Evolutionary conservation across 306 rosid species (phyloP).

Genomic region (Sindora glabra): DNA sequence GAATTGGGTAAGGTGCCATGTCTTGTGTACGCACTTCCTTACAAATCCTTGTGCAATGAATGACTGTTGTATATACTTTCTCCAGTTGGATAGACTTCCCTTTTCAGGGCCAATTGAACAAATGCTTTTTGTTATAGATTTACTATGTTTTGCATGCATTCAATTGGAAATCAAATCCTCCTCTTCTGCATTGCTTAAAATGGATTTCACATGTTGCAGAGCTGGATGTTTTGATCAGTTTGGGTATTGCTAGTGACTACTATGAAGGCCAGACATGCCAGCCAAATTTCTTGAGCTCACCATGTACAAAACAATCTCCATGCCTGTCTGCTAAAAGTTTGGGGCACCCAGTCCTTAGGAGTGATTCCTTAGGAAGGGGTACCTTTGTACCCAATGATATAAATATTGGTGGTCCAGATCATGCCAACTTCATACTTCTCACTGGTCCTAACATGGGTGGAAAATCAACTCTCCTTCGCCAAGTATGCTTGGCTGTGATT

Average conservation of each 20-base stretch:
- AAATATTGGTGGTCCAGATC: slow-evolving; percentile 65
- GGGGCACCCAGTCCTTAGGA: slow-evolving; percentile 84
- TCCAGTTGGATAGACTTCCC: too few relatives aligned
- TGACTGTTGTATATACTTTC: slow-evolving; percentile 1
- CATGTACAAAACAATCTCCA: slow-evolving; percentile 46
- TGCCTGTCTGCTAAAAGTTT: slow-evolving; percentile 56
- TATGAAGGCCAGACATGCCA: slow-evolving; percentile 77
- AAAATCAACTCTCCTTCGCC: slow-evolving; percentile 94
- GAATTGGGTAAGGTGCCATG: background rate
- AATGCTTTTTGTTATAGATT: too few relatives aligned
- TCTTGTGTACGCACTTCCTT: background rate
- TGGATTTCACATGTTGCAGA: slow-evolving; percentile 54
- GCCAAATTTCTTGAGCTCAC: slow-evolving; percentile 46
- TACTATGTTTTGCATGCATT: background rate
- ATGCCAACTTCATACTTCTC: slow-evolving; percentile 68
- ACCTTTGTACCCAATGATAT: slow-evolving; percentile 76
- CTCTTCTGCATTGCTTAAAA: slow-evolving; percentile 21
- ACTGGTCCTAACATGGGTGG: slow-evolving; percentile 99
- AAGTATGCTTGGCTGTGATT: slow-evolving; percentile 88
- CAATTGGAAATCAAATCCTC: background rate
- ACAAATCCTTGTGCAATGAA: background rate
- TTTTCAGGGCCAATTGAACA: too few relatives aligned
- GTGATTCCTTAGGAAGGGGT: slow-evolving; percentile 83
- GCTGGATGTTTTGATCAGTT: slow-evolving; percentile 84
- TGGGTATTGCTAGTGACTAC: slow-evolving; percentile 75